Base-by-base conservation (phyloP, 306 rosid species). In the Crotalaria pallida region DNA sequence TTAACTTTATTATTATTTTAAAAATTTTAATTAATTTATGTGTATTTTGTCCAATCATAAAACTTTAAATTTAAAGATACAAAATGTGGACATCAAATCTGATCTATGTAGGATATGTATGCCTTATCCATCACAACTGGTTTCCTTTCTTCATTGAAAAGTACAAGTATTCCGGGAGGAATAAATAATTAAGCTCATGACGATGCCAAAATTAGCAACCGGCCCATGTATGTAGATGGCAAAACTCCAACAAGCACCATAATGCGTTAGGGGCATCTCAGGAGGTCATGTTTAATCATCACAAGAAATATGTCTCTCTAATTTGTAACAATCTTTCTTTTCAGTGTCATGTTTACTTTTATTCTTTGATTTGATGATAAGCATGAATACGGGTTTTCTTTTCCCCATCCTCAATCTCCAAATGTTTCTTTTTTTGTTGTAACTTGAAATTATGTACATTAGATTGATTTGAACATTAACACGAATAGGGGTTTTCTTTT, bases 301-400 rank as follows among this genome's bases (percentile, higher is more conserved):
- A 73, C 82, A 80, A 57, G 77, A 80, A 67, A 65, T 53, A 71
- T 84, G 81, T 86, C 80, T 69, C 79, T 76, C 47, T 56, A 53
- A 60, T 82, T 84, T 72, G 69, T 65, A 74, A 59, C 89, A 79
- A 45, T 65, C 72, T 69, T 78, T 86, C 79, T 77, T 73, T 84
- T 82, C 79, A 53, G 1, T 82, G 76, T 78, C 79, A 69, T 79
- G 77, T 74, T 45, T 78, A 73, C 77, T 58, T 56, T 77, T 77
- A 59, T 60, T 58, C 72, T 38, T 72, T 61, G 49, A 73, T 72
- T 69, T 66, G 73, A 65, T 65, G 15, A 65, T 66, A 57, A 15
- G 50, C 60, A 43, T 44, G 43, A n/a, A 56, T 40, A 75, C 13
- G 52, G 31, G 2, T 19, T 65, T 74, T 51, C 44, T 18, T 56